phyloP scores from a whole-genome alignment of 768 basidiomycete species.

The Phanerodontia chrysosporium region DNA sequence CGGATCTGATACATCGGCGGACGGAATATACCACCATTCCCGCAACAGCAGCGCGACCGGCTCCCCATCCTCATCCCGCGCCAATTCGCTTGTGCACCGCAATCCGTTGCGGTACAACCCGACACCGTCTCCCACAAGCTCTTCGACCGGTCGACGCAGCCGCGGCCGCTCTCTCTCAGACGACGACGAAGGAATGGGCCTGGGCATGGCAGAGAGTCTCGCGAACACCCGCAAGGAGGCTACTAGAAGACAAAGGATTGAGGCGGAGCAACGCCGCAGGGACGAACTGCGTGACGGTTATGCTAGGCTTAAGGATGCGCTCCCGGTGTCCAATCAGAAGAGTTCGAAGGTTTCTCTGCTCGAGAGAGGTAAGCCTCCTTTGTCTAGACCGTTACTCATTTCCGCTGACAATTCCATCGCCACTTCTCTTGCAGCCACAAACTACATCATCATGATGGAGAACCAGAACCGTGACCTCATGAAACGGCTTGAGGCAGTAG shows the following conservation, averaged over 20 bases:
- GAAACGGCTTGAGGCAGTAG: constrained; percentile 58
- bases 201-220: constrained; percentile 62
- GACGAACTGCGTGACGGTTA: constrained; percentile 91
- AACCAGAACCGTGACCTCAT: constrained; percentile 69
- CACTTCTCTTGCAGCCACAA: constrained; percentile 52
- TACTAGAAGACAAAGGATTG: constrained; percentile 77
- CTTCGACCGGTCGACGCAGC: constrained; percentile 63
- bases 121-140: constrained; percentile 74
- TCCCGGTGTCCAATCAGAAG: constrained; percentile 87
- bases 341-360: constrained; percentile 86
- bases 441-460: constrained; percentile 72
- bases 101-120: constrained; percentile 69
- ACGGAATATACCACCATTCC: constrained; percentile 73
- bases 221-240: constrained; percentile 81
- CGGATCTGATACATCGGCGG: constrained; percentile 85
- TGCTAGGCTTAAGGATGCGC: constrained; percentile 79
- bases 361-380: constrained; percentile 64
- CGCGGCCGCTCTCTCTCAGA: constrained; percentile 66
- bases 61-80: constrained; percentile 75
- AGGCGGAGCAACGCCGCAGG: constrained; percentile 85
- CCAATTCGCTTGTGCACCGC: constrained; percentile 72
- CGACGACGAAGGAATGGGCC: constrained; percentile 65
- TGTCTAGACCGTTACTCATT: constrained; percentile 19
- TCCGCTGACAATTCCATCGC: constrained; percentile 6
- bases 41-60: constrained; percentile 70